These are phyloP conservation scores for Vicia villosa DNA, from an alignment of 306 rosid species.

Conservation along the genomic window DNA sequence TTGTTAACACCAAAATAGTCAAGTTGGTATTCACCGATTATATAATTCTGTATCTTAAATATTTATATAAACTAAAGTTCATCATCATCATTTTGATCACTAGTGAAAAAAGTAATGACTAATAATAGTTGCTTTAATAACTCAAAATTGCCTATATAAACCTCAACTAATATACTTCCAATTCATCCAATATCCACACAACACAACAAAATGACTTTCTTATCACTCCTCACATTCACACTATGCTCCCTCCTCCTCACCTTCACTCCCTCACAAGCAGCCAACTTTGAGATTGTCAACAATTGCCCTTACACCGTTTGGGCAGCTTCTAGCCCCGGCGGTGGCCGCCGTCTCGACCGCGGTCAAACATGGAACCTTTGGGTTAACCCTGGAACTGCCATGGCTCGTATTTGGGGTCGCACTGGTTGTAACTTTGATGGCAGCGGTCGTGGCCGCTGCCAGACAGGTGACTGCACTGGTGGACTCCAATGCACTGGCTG, in stretches of 20 bases:
- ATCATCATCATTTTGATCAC: background rate
- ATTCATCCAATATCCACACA: background rate
- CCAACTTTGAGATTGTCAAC: constrained; percentile 53
- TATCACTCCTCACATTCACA: constrained; percentile 1
- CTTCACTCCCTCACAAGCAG: constrained; percentile 20
- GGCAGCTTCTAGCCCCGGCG: constrained; percentile 57
- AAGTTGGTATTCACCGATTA: background rate
- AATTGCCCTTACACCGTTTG: constrained; percentile 59
- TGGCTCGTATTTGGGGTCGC: constrained; percentile 70
- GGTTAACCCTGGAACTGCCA: constrained; percentile 37
- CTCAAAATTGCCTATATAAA: constrained; percentile 33
- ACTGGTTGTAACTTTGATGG: constrained; percentile 63
- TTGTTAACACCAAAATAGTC: background rate
- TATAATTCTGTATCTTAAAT: background rate
- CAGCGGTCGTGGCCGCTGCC: constrained; percentile 50
- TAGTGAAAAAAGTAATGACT: background rate
- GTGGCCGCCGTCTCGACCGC: constrained; percentile 45
- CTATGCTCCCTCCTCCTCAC: constrained; percentile 11
- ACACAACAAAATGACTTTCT: constrained; percentile 19
- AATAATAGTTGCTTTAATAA: background rate
- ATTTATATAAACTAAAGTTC: background rate
- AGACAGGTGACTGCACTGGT: constrained; percentile 64
- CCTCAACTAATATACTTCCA: background rate
- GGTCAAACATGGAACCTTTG: constrained; percentile 49
- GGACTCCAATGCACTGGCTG: constrained; percentile 40